Evolutionary conservation across 306 rosid species (phyloP).

Genomic region (Quillaja saponaria): DNA sequence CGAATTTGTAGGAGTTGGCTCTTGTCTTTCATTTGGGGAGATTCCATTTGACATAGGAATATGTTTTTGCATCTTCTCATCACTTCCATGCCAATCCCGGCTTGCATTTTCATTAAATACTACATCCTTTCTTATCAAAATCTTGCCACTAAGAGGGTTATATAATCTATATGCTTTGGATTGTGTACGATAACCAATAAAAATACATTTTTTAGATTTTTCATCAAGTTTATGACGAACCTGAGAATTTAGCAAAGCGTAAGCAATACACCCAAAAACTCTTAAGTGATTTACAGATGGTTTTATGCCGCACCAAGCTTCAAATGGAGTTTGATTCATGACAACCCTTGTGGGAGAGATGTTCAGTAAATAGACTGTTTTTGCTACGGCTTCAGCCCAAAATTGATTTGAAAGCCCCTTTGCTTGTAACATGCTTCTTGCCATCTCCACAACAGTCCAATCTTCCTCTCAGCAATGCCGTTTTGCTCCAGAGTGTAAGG

Average conservation of each 20-base stretch:
- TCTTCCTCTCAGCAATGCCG: neutral
- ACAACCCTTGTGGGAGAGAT: constrained; percentile 3
- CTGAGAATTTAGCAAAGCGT: neutral
- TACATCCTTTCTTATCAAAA: neutral
- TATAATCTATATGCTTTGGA: constrained; percentile 17
- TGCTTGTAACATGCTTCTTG: neutral
- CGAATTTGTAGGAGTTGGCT: neutral
- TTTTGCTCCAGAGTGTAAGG: neutral
- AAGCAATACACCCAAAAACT: neutral
- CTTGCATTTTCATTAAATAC: neutral
- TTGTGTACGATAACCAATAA: neutral
- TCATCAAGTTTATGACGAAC: neutral
- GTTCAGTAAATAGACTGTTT: neutral
- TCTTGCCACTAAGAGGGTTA: constrained; percentile 13
- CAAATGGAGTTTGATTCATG: neutral
- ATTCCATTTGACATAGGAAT: neutral
- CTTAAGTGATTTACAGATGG: constrained; percentile 10
- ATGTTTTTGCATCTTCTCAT: constrained; percentile 3
- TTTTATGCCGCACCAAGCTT: constrained; percentile 1
- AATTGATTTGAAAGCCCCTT: neutral
- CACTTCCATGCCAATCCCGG: neutral
- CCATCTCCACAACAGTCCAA: neutral
- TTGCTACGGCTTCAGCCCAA: constrained; percentile 9
- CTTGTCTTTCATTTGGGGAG: neutral
- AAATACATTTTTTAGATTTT: neutral